Base-by-base conservation (phyloP, 495 filamentous ascomycete genomes). In the Schizothecium vesticola region DNA sequence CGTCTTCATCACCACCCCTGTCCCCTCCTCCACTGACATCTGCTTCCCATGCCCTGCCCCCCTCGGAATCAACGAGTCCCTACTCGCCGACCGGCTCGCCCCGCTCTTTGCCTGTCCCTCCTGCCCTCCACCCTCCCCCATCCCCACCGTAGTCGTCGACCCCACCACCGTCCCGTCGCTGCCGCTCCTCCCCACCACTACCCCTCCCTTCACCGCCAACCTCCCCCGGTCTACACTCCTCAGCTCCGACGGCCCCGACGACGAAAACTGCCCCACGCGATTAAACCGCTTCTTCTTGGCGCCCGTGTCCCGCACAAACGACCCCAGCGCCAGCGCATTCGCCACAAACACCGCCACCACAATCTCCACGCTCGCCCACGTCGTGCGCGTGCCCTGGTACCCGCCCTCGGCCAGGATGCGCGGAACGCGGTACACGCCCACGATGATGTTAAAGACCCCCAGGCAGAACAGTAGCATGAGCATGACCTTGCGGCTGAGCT, bases 291-390 rank as follows among this genome's bases (percentile, higher is more conserved):
- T 77, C 75, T 92, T 93, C 80, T 94, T 94, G 60, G 86, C 80
- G 4, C 92, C 92, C 36, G 86, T 84, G 70, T 93, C 92, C 4
- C 92, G 83, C 23, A 94, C 86, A 71, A 94, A 95, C 0, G 90
- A 90, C 33, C 91, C 92, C 21, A 96, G 86, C 0, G 92, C 89
- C 24, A 94, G 80, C 6, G 86, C 86, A 71, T 96, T 95, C 3
- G 91, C 88, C 11, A 91, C 88, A 1, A 88, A 85, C 12, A 90
- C 90, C 13, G 91, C 89, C 36, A 90, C 87, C 22, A 95, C 82
- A 3, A 91, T 85, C 73, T 95, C 91, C 28, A 93, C 79, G 0
- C 89, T 91, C 13, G 92, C 92, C 63, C 90, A 80, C 33, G 94
- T 86, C 5, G 92, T 89, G 29, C 92, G 86, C 62, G 88, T 90